Evolutionary conservation across 352 stramenopile genomes (phyloP).

Genomic region (Peronospora belbahrii): DNA sequence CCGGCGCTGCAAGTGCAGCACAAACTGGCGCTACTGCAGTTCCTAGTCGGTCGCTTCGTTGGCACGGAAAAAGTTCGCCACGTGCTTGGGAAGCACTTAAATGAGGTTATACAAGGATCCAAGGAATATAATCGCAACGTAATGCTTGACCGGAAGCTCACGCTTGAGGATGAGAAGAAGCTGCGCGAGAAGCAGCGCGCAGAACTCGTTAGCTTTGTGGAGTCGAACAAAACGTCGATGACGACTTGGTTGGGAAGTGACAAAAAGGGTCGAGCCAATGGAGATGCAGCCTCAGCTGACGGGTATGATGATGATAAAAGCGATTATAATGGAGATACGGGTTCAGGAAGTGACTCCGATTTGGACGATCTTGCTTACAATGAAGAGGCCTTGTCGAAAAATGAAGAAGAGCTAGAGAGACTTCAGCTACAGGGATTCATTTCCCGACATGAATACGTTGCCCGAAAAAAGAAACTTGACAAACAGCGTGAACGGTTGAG

Average conservation of each 20-base stretch:
- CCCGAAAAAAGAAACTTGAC: slow-evolving; percentile 66
- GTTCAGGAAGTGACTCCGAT: slow-evolving; percentile 53
- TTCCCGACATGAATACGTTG: slow-evolving; percentile 75
- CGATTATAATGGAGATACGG: slow-evolving; percentile 25
- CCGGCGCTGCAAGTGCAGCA: slow-evolving; percentile 39
- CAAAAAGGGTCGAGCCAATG: slow-evolving; percentile 36
- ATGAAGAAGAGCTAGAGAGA: slow-evolving; percentile 69
- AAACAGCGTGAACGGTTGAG: slow-evolving; percentile 53
- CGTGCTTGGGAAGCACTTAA: slow-evolving; percentile 51
- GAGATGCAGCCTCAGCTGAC: slow-evolving; percentile 15
- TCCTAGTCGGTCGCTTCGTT: slow-evolving; percentile 53
- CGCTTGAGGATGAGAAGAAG: slow-evolving; percentile 76
- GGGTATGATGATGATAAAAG: slow-evolving; percentile 35
- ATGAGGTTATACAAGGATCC: slow-evolving; percentile 41
- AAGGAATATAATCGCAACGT: slow-evolving; percentile 73
- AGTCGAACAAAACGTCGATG: slow-evolving; percentile 50
- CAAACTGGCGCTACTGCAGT: slow-evolving; percentile 67
- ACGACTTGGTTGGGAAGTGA: slow-evolving; percentile 52
- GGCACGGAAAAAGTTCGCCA: slow-evolving; percentile 58
- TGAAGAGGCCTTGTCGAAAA: slow-evolving; percentile 54
- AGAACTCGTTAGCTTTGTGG: slow-evolving; percentile 43
- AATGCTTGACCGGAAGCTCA: slow-evolving; percentile 54
- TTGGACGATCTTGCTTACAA: slow-evolving; percentile 48
- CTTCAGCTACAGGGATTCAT: slow-evolving; percentile 56
- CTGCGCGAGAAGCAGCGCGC: slow-evolving; percentile 62